Evolutionary conservation across 2,329 filamentous ascomycete species (phyloP).

Genomic region (Laburnicola sp.): DNA sequence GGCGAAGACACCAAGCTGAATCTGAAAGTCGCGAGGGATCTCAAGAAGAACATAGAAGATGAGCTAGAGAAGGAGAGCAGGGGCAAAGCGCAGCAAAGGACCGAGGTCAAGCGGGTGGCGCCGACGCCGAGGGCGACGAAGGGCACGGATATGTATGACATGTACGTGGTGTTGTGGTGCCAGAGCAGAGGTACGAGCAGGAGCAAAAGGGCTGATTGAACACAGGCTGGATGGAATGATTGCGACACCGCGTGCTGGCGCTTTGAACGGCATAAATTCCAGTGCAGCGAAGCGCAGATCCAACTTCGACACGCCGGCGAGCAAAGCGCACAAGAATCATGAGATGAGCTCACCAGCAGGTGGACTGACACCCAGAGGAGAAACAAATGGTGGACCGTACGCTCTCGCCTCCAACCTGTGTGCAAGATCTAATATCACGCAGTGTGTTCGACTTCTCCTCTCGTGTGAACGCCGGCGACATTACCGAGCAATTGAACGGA

Average conservation of each 20-base stretch:
- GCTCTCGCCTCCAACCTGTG: slow-evolving; percentile 15
- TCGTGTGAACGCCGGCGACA: slow-evolving; percentile 76
- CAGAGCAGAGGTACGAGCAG: neutral
- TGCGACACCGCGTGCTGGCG: slow-evolving; percentile 48
- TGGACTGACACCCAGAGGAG: slow-evolving; percentile 36
- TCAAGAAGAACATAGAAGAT: slow-evolving; percentile 88
- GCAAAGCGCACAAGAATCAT: slow-evolving; percentile 45
- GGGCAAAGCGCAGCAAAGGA: slow-evolving; percentile 63
- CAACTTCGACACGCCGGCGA: slow-evolving; percentile 55
- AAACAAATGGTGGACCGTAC: slow-evolving; percentile 46
- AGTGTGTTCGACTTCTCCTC: slow-evolving; percentile 71
- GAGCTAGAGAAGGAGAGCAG: slow-evolving; percentile 75
- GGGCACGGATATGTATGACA: slow-evolving; percentile 74
- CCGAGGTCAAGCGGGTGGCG: slow-evolving; percentile 64
- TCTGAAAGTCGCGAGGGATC: slow-evolving; percentile 70
- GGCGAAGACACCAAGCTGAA: slow-evolving; percentile 72
- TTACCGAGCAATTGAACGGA: slow-evolving; percentile 80
- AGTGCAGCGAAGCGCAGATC: slow-evolving; percentile 58
- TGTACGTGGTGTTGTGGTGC: slow-evolving; percentile 57
- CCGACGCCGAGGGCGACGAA: slow-evolving; percentile 61
- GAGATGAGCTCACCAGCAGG: slow-evolving; percentile 56
- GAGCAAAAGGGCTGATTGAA: slow-evolving; percentile 12
- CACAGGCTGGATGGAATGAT: slow-evolving; percentile 53
- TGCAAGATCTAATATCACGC: slow-evolving; percentile 16
- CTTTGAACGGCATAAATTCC: slow-evolving; percentile 47